phyloP scores from a whole-genome alignment of 139 green algal species.

The Pseudopediastrum boryanum region DNA sequence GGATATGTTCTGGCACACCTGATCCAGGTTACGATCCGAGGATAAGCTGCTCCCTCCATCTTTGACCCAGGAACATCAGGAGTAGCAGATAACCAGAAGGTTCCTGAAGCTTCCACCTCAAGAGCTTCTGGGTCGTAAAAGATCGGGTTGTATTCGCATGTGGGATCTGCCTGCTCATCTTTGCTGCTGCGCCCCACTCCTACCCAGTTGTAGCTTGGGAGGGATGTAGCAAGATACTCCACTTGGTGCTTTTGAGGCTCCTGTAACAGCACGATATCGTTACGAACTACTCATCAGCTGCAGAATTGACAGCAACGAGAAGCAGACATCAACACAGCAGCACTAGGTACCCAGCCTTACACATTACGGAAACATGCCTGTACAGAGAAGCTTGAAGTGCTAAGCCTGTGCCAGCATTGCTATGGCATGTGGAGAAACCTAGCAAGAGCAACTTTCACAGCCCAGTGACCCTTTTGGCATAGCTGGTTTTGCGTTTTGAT shows the following conservation, averaged over 20 bases:
- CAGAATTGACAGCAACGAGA: too few species aligned
- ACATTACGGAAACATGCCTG: too few species aligned
- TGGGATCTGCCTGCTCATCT: background rate
- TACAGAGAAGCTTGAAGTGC: too few species aligned
- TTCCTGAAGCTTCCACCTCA: background rate
- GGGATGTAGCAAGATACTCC: background rate
- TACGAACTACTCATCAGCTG: too few species aligned
- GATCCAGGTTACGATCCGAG: background rate
- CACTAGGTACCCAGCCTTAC: too few species aligned
- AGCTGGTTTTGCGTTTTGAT: too few species aligned
- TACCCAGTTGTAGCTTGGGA: background rate
- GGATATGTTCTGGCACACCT: background rate
- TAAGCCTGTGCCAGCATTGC: too few species aligned
- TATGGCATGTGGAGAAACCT: too few species aligned
- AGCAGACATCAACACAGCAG: too few species aligned
- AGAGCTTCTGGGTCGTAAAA: conserved; percentile 16
- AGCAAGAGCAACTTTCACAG: too few species aligned
- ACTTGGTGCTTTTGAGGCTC: conserved; percentile 32
- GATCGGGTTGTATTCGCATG: conserved; percentile 31
- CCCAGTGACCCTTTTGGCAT: too few species aligned
- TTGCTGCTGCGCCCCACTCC: conserved; percentile 6
- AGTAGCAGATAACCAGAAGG: background rate
- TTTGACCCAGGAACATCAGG: background rate
- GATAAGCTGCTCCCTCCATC: background rate
- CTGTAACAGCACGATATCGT: background rate